phyloP scores from a whole-genome alignment of 2,329 filamentous ascomycete species.

The Rhexocercosporidium sp. region DNA sequence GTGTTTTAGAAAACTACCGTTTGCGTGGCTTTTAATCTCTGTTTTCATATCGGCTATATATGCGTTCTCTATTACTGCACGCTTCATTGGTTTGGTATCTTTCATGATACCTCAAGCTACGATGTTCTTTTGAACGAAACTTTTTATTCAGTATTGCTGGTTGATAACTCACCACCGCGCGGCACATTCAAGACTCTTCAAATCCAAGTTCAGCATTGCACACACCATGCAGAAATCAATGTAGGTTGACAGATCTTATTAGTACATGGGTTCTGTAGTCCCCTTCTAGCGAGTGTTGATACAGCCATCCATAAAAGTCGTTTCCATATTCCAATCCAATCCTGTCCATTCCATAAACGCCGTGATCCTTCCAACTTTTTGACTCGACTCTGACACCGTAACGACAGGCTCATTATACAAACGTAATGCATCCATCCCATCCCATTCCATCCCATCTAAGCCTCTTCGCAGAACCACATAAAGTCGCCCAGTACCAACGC shows the following conservation, averaged over 20 bases:
- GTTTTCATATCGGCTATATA: no score
- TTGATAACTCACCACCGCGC: no score
- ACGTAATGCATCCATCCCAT: background rate
- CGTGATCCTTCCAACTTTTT: background rate
- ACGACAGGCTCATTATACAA: background rate
- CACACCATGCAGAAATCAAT: no score
- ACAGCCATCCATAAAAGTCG: background rate
- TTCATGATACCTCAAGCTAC: no score
- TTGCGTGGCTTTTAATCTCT: no score
- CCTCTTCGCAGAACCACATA: background rate
- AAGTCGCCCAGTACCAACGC: background rate
- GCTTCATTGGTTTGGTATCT: no score
- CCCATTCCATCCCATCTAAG: background rate
- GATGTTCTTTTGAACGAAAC: no score
- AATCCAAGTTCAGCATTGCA: no score
- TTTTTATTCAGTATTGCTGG: no score
- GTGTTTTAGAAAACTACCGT: no score
- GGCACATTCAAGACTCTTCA: no score
- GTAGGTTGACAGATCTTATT: conserved; percentile 2
- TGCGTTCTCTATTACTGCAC: no score
- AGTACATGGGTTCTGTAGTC: background rate
- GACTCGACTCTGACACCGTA: background rate
- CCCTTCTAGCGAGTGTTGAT: conserved; percentile 6
- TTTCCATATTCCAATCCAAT: background rate
- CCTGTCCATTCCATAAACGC: background rate